These are phyloP conservation scores for Chaetomium sp. DNA, from an alignment of 2,329 filamentous ascomycete species.

Conservation along the genomic window DNA sequence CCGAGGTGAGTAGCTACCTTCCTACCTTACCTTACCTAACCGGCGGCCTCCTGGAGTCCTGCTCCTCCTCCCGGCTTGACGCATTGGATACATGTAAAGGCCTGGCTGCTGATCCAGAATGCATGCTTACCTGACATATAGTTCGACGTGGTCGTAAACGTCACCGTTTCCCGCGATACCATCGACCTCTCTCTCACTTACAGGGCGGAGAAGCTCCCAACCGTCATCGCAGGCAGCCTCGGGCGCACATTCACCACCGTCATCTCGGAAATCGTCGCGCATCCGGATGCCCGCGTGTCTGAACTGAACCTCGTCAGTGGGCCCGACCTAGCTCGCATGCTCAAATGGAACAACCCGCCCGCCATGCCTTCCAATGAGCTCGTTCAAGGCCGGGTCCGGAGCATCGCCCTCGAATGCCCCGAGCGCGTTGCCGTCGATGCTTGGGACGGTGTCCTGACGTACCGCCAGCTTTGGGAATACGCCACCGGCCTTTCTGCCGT, in stretches of 20 bases:
- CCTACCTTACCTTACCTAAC: no score
- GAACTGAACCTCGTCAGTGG: not conserved
- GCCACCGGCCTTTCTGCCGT: constrained; percentile 18
- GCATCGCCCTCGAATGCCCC: not conserved
- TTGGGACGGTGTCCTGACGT: constrained; percentile 25
- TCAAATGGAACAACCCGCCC: not conserved
- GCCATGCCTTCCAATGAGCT: not conserved
- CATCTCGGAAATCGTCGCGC: not conserved
- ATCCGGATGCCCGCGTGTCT: not conserved
- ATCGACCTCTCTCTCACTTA: not conserved
- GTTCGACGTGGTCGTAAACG: not conserved
- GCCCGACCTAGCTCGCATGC: not conserved
- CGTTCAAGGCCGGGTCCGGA: not conserved
- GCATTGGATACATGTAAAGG: not conserved
- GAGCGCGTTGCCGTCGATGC: constrained; percentile 15
- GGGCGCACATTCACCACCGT: not conserved
- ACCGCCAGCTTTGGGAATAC: constrained; percentile 17
- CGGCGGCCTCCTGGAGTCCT: not conserved
- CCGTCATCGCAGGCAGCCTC: not conserved
- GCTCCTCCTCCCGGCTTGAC: not conserved
- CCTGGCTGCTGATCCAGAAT: not conserved
- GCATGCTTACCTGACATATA: not conserved
- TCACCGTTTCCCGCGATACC: not conserved
- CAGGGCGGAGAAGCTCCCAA: not conserved
- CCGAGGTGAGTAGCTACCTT: not conserved